Percentiles rank a stretch among this genome's conserved stretches.
Evolutionary conservation across 2,329 filamentous ascomycete species (phyloP).

Genomic region (Curvularia eragrostidis): DNA sequence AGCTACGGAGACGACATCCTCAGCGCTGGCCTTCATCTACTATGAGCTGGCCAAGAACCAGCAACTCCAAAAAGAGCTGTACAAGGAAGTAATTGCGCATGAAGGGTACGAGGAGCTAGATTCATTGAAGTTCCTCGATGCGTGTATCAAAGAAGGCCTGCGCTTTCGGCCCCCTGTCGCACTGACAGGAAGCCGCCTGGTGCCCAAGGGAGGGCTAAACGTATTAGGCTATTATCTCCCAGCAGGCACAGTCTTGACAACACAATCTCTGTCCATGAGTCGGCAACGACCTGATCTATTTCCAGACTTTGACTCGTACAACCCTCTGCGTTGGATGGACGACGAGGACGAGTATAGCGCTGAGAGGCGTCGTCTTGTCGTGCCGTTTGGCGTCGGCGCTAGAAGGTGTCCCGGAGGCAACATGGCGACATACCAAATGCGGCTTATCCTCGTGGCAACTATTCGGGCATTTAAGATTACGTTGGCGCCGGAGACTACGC

Average conservation of each 20-base stretch:
- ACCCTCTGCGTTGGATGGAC: constrained; percentile 26
- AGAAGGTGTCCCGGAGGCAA: constrained; percentile 30
- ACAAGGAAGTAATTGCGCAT: constrained; percentile 20
- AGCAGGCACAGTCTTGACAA: constrained; percentile 25
- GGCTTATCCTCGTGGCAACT: constrained; percentile 25
- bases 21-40: constrained; percentile 30
- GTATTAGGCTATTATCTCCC: constrained; percentile 26
- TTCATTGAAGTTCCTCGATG: constrained; percentile 24
- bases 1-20: constrained; percentile 30
- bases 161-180: constrained; percentile 30
- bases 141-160: constrained; percentile 32
- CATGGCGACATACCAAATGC: constrained; percentile 32
- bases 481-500: constrained; percentile 28
- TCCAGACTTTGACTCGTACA: constrained; percentile 27
- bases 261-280: constrained; percentile 29
- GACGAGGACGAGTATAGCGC: constrained; percentile 19
- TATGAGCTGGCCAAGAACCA: constrained; percentile 29
- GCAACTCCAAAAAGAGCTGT: constrained; percentile 21
- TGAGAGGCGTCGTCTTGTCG: constrained; percentile 23
- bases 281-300: constrained; percentile 31
- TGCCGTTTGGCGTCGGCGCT: constrained; percentile 29
- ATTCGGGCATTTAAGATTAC: constrained; percentile 24
- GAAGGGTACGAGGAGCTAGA: constrained; percentile 31
- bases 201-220: constrained; percentile 24
- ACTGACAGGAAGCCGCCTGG: constrained; percentile 27